Evolutionary conservation across 495 filamentous ascomycete genomes (phyloP).

Genomic region (Neurospora sp.): DNA sequence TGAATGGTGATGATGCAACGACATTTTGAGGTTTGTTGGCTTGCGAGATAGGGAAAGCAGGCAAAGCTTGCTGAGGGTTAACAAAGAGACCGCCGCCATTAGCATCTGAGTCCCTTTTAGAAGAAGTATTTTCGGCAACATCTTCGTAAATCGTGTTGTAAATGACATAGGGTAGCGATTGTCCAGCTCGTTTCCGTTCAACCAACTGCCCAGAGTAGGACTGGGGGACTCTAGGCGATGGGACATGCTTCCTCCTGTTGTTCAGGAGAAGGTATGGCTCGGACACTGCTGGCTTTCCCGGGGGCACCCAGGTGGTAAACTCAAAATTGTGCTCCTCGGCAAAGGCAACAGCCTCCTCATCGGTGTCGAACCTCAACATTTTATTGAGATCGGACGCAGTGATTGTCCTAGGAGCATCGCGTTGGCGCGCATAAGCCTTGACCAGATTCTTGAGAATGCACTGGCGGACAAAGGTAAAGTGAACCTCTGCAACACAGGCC

Average conservation of each 20-base stretch:
- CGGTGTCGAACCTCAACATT: slow-evolving; percentile 62
- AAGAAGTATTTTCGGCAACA: background rate
- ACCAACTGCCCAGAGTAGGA: slow-evolving; percentile 33
- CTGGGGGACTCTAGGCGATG: slow-evolving; percentile 33
- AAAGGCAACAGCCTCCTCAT: slow-evolving; percentile 59
- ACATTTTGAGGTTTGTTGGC: background rate
- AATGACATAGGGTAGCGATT: slow-evolving; percentile 33
- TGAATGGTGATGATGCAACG: background rate
- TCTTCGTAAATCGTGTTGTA: slow-evolving; percentile 35
- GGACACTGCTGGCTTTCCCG: slow-evolving; percentile 28
- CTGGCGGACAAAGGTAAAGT: slow-evolving; percentile 73
- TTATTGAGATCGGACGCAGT: slow-evolving; percentile 54
- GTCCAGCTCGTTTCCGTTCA: slow-evolving; percentile 36
- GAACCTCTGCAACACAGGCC: slow-evolving; percentile 87
- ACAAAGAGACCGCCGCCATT: slow-evolving; percentile 24
- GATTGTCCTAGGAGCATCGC: slow-evolving; percentile 65
- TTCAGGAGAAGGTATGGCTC: slow-evolving; percentile 42
- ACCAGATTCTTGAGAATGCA: slow-evolving; percentile 63
- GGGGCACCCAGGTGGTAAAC: slow-evolving; percentile 33
- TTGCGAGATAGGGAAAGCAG: background rate
- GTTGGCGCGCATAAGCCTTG: slow-evolving; percentile 47
- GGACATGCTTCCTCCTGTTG: slow-evolving; percentile 18
- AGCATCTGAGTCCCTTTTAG: background rate
- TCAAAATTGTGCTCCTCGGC: slow-evolving; percentile 57
- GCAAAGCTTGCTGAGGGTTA: background rate